A percentile compares a stretch with the other conserved stretches of the same genome.
Conservation (phyloP, 495 filamentous ascomycete species). For the Thermothielavioides terrestris region DNA sequence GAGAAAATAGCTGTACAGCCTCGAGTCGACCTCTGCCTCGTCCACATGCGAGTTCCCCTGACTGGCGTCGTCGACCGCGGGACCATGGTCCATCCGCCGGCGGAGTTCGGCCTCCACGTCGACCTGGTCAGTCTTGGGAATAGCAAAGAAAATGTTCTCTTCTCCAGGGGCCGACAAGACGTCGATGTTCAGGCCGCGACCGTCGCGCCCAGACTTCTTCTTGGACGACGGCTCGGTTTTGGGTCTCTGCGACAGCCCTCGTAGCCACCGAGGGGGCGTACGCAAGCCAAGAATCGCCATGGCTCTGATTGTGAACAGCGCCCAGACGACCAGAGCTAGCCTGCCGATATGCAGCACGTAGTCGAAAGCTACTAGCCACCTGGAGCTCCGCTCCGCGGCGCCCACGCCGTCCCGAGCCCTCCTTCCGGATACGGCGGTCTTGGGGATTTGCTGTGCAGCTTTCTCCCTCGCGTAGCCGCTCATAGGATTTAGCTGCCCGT, state of each 20-base stretch:
- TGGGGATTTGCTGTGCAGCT: conserved; percentile 45
- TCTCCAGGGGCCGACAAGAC: conserved; percentile 16
- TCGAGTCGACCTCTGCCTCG: conserved; percentile 61
- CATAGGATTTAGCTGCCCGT: conserved; percentile 31
- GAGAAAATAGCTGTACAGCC: conserved; percentile 74
- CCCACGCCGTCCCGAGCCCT: conserved; percentile 60
- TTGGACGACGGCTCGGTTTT: conserved; percentile 22
- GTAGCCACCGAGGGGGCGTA: conserved; percentile 55
- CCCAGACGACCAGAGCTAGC: conserved; percentile 53
- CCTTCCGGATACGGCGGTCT: conserved; percentile 29
- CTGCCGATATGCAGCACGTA: conserved; percentile 65
- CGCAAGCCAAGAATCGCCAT: conserved; percentile 54
- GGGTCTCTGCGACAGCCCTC: conserved; percentile 39
- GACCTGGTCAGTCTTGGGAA: conserved; percentile 52
- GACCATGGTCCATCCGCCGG: conserved; percentile 36
- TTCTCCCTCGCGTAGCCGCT: conserved; percentile 65
- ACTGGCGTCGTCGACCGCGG: conserved; percentile 7
- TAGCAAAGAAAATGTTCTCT: conserved; percentile 45
- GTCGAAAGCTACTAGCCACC: conserved; percentile 64
- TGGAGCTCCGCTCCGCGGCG: conserved; percentile 58
- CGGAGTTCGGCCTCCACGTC: conserved; percentile 72
- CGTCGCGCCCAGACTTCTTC: conserved; percentile 38
- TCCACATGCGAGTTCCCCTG: conserved; percentile 21
- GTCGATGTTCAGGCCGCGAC: conserved; percentile 5
- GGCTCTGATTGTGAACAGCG: conserved; percentile 43